Evolutionary conservation across 2,329 filamentous ascomycete species (phyloP), one percentile per base, ranked within the genome.

Genomic region (Trichoderma atroviride): DNA sequence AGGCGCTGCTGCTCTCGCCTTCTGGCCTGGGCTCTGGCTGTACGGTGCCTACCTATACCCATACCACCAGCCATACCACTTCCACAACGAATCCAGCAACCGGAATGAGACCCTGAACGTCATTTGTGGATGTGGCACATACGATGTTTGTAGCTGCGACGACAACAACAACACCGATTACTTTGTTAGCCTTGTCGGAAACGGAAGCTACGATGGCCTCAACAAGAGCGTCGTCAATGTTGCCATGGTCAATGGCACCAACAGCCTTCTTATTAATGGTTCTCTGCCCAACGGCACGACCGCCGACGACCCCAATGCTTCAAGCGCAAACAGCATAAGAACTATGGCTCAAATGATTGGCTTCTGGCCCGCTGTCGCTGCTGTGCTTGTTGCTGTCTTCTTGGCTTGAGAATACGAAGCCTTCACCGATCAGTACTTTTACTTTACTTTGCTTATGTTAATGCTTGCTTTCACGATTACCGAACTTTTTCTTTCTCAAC

Each of bases 241-340:
- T 1, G 87, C 85, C 2, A 69, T 77, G 27, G 77, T 75, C 71
- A 63, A 74, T 40, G 71, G 71, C 58, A 47, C 80, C 84, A 65
- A 84, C 71, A 90, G 87, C 1, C 85, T 96, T 47, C 82, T 92
- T 35, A 81, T 95, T 76, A 93, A 94, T 77, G 92, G 92, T n/a
- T 92, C 90, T 0, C 81, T 95, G 4, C 87, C 89, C 35, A 91
- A 91, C 73, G 88, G 87, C 60, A 91, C 89, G 0, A 89, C 87
- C 0, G 83, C 71, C 16, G 77, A 74, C 52, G 74, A 70, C 2
- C 70, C 73, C 5, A 70, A 77, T 4, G 77, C 79, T 50, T 78
- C 72, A 24, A 80, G 79, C n/a, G 80, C 73, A 24, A 72, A 71
- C 3, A 75, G 78, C 35, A 71, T 82, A 71, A 73, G 72, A 14